These are phyloP conservation scores for Cupressus sempervirens DNA, from an alignment of 75 land plant genomes.

Conservation along the genomic window DNA sequence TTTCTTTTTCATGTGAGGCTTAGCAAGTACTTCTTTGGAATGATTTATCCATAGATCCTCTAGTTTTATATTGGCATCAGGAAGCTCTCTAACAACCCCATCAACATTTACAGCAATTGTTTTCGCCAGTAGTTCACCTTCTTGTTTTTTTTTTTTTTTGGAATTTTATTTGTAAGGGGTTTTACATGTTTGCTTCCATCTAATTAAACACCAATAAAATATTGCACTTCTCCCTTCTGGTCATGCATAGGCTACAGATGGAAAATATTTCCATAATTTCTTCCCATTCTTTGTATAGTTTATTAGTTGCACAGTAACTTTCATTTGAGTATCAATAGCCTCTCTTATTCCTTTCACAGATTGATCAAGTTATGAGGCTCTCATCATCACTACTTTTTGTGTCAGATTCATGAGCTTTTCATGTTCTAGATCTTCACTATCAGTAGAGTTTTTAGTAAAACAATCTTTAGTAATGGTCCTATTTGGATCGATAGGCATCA, in stretches of 20 bases:
- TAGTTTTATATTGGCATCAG: conserved; percentile 83
- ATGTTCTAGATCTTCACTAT: too few relatives aligned
- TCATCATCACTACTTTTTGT: too few relatives aligned
- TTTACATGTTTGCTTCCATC: conserved; percentile 83
- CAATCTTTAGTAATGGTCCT: too few relatives aligned
- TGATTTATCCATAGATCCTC: conserved; percentile 81
- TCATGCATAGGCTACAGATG: conserved; percentile 98
- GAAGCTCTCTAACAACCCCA: conserved; percentile 78
- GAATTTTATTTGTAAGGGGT: conserved; percentile 58
- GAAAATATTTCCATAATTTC: conserved; percentile 94
- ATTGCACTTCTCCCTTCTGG: conserved; percentile 88
- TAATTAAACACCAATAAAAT: conserved; percentile 85
- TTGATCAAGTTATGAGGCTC: too few relatives aligned
- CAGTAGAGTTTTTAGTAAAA: too few relatives aligned
- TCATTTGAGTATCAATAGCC: too few relatives aligned
- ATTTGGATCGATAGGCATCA: too few relatives aligned
- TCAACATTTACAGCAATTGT: conserved; percentile 81
- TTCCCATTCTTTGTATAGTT: too few relatives aligned
- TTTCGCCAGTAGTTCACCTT: conserved; percentile 60
- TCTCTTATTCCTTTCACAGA: too few relatives aligned
- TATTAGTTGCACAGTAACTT: too few relatives aligned
- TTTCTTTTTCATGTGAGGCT: conserved; percentile 61
- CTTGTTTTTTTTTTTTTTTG: conserved; percentile 50
- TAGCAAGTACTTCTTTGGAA: conserved; percentile 68
- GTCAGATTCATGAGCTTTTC: too few relatives aligned